A percentile compares a stretch with the other conserved stretches of the same genome.
Conservation (phyloP, 2,329 filamentous ascomycete genomes). For the Alternaria atra region DNA sequence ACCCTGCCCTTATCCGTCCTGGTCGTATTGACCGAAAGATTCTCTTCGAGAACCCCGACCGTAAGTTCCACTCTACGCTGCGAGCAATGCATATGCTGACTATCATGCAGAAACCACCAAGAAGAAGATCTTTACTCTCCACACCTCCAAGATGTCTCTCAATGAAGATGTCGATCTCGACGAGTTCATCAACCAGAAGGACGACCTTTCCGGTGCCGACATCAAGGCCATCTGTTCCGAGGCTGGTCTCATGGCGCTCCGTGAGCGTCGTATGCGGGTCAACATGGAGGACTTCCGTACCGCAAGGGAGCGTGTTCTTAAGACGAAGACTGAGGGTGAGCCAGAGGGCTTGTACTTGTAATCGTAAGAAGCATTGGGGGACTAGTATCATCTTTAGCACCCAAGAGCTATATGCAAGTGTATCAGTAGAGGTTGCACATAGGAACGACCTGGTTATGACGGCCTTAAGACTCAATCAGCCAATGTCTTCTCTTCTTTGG, state of each 20-base stretch:
- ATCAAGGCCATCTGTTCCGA: slow-evolving; percentile 99
- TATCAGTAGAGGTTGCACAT: slow-evolving; percentile 25
- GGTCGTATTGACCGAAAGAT: slow-evolving; percentile 99
- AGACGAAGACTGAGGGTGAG: slow-evolving; percentile 98
- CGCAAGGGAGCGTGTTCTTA: slow-evolving; percentile 91
- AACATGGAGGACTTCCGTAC: slow-evolving; percentile 98
- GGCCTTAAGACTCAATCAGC: slow-evolving; percentile 8
- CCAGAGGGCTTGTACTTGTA: slow-evolving; percentile 99
- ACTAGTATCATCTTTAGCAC: slow-evolving; percentile 10
- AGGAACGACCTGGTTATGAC: slow-evolving; percentile 8
- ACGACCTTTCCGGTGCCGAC: slow-evolving; percentile 94
- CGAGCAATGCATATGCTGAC: slow-evolving; percentile 55
- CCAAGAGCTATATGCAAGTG: slow-evolving; percentile 19
- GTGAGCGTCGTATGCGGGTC: slow-evolving; percentile 95
- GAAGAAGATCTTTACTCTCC: slow-evolving; percentile 97
- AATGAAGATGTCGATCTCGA: slow-evolving; percentile 97
- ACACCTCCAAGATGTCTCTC: slow-evolving; percentile 98
- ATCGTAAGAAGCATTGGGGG: slow-evolving; percentile 2
- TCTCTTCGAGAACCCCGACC: slow-evolving; percentile 75
- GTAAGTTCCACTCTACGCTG: slow-evolving; percentile 53
- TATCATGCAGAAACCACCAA: slow-evolving; percentile 83
- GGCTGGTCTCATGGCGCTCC: slow-evolving; percentile 89
- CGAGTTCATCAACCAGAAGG: slow-evolving; percentile 98
- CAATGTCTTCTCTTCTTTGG: not conserved
- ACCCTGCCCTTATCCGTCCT: slow-evolving; percentile 93